Conservation (phyloP, 1,139 yeast species). For the Pneumocystis carinii region DNA sequence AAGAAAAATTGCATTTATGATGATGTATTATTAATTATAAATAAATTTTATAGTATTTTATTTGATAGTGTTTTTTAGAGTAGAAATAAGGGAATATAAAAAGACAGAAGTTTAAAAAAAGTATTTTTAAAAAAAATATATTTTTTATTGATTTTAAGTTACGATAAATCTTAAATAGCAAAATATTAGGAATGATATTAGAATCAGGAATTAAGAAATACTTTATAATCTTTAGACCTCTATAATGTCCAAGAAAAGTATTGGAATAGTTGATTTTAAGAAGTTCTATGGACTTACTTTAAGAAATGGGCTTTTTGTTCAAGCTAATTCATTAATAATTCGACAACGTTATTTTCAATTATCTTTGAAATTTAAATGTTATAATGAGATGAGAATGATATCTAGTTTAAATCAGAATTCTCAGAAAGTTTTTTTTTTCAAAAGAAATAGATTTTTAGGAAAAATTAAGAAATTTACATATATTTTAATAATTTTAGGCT, state of each 20-base stretch:
- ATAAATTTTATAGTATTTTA: background rate
- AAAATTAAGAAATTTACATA: slow-evolving; percentile 24
- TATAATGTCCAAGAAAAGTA: background rate
- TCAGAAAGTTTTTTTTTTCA: background rate
- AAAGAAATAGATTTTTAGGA: slow-evolving; percentile 18
- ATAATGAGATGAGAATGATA: background rate
- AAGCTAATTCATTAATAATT: background rate
- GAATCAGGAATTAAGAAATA: background rate
- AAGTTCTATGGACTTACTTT: background rate
- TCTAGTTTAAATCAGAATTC: background rate
- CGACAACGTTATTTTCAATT: background rate
- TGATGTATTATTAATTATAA: background rate
- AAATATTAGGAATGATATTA: background rate
- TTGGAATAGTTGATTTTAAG: background rate
- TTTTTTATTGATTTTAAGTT: background rate
- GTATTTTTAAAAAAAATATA: background rate
- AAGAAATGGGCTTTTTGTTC: background rate
- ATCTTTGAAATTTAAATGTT: background rate
- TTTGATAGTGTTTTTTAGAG: background rate
- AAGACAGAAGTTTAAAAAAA: background rate
- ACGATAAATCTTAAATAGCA: background rate
- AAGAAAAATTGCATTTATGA: background rate
- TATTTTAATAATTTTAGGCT: slow-evolving; percentile 20
- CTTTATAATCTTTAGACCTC: background rate
- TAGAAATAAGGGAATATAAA: background rate